Conservation (phyloP, 164 flowering plant species). For the Vitis cinerea region DNA sequence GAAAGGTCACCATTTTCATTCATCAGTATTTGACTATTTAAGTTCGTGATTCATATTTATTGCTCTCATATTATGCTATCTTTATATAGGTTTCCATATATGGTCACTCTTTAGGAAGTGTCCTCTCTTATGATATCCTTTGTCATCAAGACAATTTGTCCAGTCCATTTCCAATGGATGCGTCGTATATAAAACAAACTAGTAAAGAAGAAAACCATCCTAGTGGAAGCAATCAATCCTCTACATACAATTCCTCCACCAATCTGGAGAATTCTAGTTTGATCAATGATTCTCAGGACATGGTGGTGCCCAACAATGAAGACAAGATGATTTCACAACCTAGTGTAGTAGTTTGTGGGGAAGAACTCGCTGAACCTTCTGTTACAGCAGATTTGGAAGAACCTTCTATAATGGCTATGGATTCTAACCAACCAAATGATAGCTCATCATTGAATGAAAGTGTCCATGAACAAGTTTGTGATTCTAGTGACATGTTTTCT, state of each 20-base stretch:
- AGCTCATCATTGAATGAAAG: slow-evolving; percentile 12
- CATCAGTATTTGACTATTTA: background rate
- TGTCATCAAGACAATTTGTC: slow-evolving; percentile 87
- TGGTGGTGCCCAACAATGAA: slow-evolving; percentile 12
- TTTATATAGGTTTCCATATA: slow-evolving; percentile 77
- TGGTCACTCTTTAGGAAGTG: slow-evolving; percentile 98
- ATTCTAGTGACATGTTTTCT: slow-evolving; percentile 16
- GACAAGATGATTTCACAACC: slow-evolving; percentile 17
- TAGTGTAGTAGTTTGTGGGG: slow-evolving; percentile 14
- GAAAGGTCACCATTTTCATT: background rate
- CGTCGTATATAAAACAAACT: slow-evolving; percentile 43
- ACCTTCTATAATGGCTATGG: slow-evolving; percentile 8
- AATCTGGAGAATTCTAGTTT: slow-evolving; percentile 17
- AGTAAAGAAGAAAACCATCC: slow-evolving; percentile 22
- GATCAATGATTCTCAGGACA: slow-evolving; percentile 19
- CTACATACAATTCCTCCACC: slow-evolving; percentile 7
- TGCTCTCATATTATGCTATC: background rate
- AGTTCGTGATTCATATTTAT: background rate
- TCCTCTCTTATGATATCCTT: slow-evolving; percentile 95
- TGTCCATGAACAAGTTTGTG: slow-evolving; percentile 14
- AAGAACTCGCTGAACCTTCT: slow-evolving; percentile 20
- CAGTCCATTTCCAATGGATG: slow-evolving; percentile 81
- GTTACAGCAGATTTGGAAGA: slow-evolving; percentile 27
- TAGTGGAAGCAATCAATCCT: slow-evolving; percentile 21
- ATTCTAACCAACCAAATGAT: slow-evolving; percentile 15